Evolutionary conservation across 2,329 filamentous ascomycete genomes (phyloP).

Genomic region (Fusarium kyushuense): DNA sequence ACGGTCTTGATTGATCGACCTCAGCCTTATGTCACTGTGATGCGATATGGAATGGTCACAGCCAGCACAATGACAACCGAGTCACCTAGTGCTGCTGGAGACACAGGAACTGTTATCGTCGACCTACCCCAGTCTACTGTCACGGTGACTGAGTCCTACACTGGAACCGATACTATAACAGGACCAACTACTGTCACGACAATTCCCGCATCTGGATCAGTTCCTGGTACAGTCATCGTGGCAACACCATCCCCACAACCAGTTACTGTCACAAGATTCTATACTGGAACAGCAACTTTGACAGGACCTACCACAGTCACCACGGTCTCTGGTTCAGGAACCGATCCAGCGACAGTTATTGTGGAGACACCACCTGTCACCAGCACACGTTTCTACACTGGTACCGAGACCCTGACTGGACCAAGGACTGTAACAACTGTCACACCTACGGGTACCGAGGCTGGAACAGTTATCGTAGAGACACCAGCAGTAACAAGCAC

Average conservation of each 20-base stretch:
- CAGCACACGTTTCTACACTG: not conserved
- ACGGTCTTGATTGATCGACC: not conserved
- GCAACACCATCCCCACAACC: not conserved
- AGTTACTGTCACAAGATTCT: not conserved
- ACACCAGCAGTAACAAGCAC: not conserved
- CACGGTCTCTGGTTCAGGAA: not conserved
- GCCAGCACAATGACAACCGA: not conserved
- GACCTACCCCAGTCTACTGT: slow-evolving; percentile 1
- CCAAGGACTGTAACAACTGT: not conserved
- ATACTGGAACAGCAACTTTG: not conserved
- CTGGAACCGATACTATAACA: not conserved
- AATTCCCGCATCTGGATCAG: not conserved
- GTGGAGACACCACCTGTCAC: not conserved
- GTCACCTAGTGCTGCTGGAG: not conserved
- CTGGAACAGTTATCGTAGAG: not conserved
- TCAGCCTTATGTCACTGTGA: not conserved
- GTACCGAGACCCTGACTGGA: not conserved
- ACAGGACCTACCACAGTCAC: not conserved
- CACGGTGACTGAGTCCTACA: slow-evolving; percentile 10
- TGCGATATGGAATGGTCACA: not conserved
- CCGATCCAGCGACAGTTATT: not conserved
- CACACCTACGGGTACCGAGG: not conserved
- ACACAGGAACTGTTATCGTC: slow-evolving; percentile 2
- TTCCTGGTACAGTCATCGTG: not conserved
- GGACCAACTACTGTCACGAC: not conserved